Conservation (phyloP, 1,139 yeast genomes). For the Hansenula lynferdii region DNA sequence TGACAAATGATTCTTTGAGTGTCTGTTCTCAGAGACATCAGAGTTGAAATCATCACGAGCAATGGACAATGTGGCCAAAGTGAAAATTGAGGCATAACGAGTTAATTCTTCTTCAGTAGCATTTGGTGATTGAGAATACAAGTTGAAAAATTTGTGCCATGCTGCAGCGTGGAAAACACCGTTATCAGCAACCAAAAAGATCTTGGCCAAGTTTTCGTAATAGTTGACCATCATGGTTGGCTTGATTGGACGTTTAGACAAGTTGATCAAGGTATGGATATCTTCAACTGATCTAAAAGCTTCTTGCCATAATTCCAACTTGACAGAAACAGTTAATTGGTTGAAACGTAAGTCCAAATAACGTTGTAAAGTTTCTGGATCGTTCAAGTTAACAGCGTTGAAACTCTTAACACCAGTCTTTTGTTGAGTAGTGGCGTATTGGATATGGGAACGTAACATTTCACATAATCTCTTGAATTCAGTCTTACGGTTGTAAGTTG, state of each 20-base stretch:
- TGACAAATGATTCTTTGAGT: conserved; percentile 72
- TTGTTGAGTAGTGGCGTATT: conserved; percentile 59
- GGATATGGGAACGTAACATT: conserved; percentile 85
- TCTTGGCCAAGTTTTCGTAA: conserved; percentile 90
- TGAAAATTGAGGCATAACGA: conserved; percentile 76
- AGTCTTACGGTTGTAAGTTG: conserved; percentile 81
- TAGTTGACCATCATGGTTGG: conserved; percentile 92
- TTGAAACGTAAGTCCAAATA: conserved; percentile 90
- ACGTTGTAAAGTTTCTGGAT: conserved; percentile 89
- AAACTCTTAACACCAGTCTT: conserved; percentile 34
- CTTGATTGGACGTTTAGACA: conserved; percentile 86
- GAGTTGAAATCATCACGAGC: conserved; percentile 53
- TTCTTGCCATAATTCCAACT: conserved; percentile 97
- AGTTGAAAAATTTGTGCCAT: conserved; percentile 83
- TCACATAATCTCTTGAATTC: conserved; percentile 96
- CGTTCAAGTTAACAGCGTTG: conserved; percentile 68
- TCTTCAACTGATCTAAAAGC: conserved; percentile 97
- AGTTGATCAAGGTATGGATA: conserved; percentile 82
- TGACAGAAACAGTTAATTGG: conserved; percentile 87
- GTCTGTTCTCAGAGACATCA: conserved; percentile 55
- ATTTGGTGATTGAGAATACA: conserved; percentile 79
- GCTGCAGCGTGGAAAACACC: conserved; percentile 94
- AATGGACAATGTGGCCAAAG: conserved; percentile 80
- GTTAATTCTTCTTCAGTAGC: conserved; percentile 79
- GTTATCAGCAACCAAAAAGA: conserved; percentile 88